Conservation (phyloP, 768 basidiomycete genomes). For the Boletus huronensis region DNA sequence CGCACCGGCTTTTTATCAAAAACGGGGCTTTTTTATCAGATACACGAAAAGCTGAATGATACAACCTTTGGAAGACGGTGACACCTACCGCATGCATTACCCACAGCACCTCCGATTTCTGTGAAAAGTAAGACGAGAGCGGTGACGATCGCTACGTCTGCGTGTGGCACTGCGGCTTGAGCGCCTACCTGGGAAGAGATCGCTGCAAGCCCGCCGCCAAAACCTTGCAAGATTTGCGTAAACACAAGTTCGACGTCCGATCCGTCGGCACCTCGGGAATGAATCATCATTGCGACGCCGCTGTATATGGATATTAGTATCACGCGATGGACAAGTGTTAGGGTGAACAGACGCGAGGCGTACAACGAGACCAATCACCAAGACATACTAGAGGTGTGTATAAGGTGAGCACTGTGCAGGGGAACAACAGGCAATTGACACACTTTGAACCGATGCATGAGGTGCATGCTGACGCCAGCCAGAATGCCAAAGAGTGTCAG, state of each 20-base stretch:
- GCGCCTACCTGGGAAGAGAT: constrained; percentile 55
- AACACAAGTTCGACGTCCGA: constrained; percentile 55
- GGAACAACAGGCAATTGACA: neutral
- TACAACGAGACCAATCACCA: constrained; percentile 56
- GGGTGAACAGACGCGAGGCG: constrained; percentile 43
- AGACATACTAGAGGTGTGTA: constrained; percentile 34
- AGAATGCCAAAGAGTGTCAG: constrained; percentile 62
- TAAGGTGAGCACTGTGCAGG: neutral
- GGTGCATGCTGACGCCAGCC: constrained; percentile 55
- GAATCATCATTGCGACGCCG: constrained; percentile 68
- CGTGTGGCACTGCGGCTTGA: constrained; percentile 62
- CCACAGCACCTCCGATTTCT: constrained; percentile 65
- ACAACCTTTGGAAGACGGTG: constrained; percentile 5
- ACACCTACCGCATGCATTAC: constrained; percentile 53
- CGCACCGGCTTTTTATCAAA: constrained; percentile 44
- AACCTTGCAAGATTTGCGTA: constrained; percentile 69
- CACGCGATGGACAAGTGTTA: neutral
- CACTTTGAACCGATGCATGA: constrained; percentile 54
- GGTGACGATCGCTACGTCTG: constrained; percentile 64
- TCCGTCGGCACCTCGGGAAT: constrained; percentile 59
- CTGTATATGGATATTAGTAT: constrained; percentile 22
- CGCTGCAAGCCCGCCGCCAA: constrained; percentile 69
- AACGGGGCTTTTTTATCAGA: neutral
- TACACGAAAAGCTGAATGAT: neutral
- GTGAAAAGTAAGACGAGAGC: constrained; percentile 65